phyloP scores from a whole-genome alignment of 148 eudicot genomes.

The Silene conica region DNA sequence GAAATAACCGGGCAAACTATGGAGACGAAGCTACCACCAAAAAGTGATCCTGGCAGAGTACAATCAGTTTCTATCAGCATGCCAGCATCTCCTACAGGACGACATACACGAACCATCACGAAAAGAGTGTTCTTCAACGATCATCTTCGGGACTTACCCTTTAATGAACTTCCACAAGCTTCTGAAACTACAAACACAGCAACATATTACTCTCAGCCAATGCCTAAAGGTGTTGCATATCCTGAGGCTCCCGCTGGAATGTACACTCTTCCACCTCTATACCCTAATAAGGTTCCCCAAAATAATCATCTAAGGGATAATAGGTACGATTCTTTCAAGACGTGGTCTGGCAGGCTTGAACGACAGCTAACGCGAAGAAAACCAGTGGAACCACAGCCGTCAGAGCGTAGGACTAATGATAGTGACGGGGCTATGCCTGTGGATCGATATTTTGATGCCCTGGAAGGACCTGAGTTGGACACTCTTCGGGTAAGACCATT shows the following conservation, averaged over 20 bases:
- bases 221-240: slow-evolving; percentile 33
- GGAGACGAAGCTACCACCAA: slow-evolving; percentile 5
- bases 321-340: slow-evolving; percentile 72
- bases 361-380: slow-evolving; percentile 56
- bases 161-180: slow-evolving; percentile 13
- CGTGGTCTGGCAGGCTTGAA: slow-evolving; percentile 85
- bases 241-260: slow-evolving; percentile 22
- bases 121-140: slow-evolving; percentile 44
- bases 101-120: slow-evolving; percentile 22
- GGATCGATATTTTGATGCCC: slow-evolving; percentile 78
- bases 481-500: slow-evolving; percentile 74
- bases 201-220: slow-evolving; percentile 57
- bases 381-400: slow-evolving; percentile 29
- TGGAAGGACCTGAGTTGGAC: slow-evolving; percentile 87
- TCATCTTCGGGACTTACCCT: slow-evolving; percentile 20
- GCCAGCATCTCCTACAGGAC: slow-evolving; percentile 64
- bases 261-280: slow-evolving; percentile 22
- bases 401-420: slow-evolving; percentile 22
- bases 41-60: slow-evolving; percentile 15
- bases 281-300: slow-evolving; percentile 26
- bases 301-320: slow-evolving; percentile 38
- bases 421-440: slow-evolving; percentile 47
- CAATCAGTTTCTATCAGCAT: slow-evolving; percentile 63
- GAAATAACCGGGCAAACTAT: slow-evolving; percentile 12
- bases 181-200: slow-evolving; percentile 17